Base-by-base conservation (phyloP, 140 eudicot genomes). In the Anethum foeniculum region DNA sequence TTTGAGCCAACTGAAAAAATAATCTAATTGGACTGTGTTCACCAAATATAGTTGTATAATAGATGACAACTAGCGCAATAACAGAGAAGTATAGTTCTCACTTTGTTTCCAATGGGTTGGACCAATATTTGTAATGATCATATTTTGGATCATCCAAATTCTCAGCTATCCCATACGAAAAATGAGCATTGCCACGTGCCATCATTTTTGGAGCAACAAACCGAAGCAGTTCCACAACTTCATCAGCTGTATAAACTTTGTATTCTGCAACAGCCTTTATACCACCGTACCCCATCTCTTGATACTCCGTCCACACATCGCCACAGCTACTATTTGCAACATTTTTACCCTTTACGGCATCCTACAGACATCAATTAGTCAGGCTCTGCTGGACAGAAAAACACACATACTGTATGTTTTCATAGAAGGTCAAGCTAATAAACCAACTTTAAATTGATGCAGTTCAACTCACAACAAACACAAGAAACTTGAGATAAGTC, bases 181-280 rank as follows among this genome's bases (percentile, higher is more conserved):
- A 89, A 87, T 95, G 99, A 81, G 90, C 85, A 79, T 84, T 83
- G 19, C 99, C 99, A 36, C 99, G 91, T 75, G 85, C 91, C 99
- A 92, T 90, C 99, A 95, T 90, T 84, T 93, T 92, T 28, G 97
- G 99, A 48, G 99, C 99, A 78, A 95, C 97, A 87, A 80, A 95
- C 82, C 85, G 85, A 7, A 95, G 84, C 87, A 95, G 44, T 58
- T 92, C 99, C 64, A 92, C 77, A 9, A 95, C 30, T 16, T 91
- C 96, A 28, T 89, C 91, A 79, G 97, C 97, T 44, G 99, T 95
- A 80, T 90, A 95, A 43, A 73, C 92, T 89, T 91, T 93, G 87
- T 90, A 93, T 73, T 92, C 99, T 19, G 95, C 87, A 82, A 92
- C 93, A 80, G 99, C 97, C 81, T 90, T 93, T 75, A 91, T 85